Evolutionary conservation across 805 yeast genomes (phyloP).

Genomic region (Nakazawaea anatomiae): DNA sequence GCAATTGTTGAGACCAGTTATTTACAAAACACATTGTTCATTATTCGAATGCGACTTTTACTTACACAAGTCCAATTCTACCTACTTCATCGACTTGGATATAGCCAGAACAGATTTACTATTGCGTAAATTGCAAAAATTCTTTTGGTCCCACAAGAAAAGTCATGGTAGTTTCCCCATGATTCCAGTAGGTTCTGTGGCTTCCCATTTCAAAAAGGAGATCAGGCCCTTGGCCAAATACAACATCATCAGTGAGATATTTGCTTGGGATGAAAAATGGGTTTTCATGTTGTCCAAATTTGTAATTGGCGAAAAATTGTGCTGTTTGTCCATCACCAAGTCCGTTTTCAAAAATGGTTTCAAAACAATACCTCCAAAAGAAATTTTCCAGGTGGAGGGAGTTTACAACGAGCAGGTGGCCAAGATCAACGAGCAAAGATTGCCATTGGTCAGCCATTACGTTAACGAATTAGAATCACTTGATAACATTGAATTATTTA

Average conservation of each 20-base stretch:
- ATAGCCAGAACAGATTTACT: conserved; percentile 65
- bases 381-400: conserved; percentile 51
- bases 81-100: conserved; percentile 80
- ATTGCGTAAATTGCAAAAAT: conserved; percentile 48
- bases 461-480: conserved; percentile 16
- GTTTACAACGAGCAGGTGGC: conserved; percentile 48
- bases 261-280: conserved; percentile 91
- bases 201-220: conserved; percentile 64
- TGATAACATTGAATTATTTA: background rate
- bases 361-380: conserved; percentile 64
- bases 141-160: conserved; percentile 36
- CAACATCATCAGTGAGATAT: conserved; percentile 47
- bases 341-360: conserved; percentile 79
- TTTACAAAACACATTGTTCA: conserved; percentile 52
- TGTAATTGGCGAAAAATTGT: conserved; percentile 25
- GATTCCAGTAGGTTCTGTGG: conserved; percentile 73
- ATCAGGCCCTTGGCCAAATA: conserved; percentile 62
- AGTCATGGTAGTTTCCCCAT: conserved; percentile 44
- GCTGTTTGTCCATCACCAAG: conserved; percentile 58
- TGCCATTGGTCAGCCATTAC: conserved; percentile 31
- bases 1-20: conserved; percentile 37
- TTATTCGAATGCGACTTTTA: conserved; percentile 82
- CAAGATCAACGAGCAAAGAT: conserved; percentile 32
- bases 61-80: conserved; percentile 81
- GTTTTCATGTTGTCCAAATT: conserved; percentile 64